Evolutionary conservation across 129 eudicot species (phyloP), one percentile per base, ranked within the genome.

Genomic region (Tagetes patula): DNA sequence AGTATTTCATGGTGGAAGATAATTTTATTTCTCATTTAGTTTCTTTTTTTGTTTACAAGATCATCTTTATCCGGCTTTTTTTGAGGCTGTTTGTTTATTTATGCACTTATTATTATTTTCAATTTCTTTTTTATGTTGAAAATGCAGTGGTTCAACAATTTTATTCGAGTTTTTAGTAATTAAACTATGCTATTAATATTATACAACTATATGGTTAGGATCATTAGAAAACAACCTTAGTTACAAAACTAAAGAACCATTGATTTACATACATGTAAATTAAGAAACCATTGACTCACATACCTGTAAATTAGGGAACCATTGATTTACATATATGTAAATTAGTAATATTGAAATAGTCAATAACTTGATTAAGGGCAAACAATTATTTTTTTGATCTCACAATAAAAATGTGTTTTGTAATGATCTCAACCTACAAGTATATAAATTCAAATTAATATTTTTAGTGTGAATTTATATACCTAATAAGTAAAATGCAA

Each of bases 1-100:
- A 20, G 27, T 20, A 20, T 10, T 46, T 8, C 10, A 6, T 6
- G n/a, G n/a, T 52, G 31, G 62, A 55, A 30, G 8, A 30, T 55
- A 37, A 30, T 36, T 55, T 55, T 36, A 55, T 55, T 30, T 55
- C 61, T 54, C 2, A 10, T 10, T 47, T 11, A 47, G 52, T 47
- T 47, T 8, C 14, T 8, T 55, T 30, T 55, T 55, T 55, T 55
- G 34, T 12, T 30, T 55, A 27, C 62, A 55, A 27, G 62, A 5
- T 55, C 62, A 55, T 55, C 62, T 55, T 52, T 55, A 55, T 55
- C 36, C 36, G 30, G 30, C 62, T 55, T 55, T 55, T 55, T 3
- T 27, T 20, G 27, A 20, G 27, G 60, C 8, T 0, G 61, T 27
- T 54, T 54, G 61, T 54, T 55, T 55, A 2, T 55, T 27, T 5